Base-by-base conservation (phyloP, 768 basidiomycete genomes). In the Naganishia vaughanmartiniae region DNA sequence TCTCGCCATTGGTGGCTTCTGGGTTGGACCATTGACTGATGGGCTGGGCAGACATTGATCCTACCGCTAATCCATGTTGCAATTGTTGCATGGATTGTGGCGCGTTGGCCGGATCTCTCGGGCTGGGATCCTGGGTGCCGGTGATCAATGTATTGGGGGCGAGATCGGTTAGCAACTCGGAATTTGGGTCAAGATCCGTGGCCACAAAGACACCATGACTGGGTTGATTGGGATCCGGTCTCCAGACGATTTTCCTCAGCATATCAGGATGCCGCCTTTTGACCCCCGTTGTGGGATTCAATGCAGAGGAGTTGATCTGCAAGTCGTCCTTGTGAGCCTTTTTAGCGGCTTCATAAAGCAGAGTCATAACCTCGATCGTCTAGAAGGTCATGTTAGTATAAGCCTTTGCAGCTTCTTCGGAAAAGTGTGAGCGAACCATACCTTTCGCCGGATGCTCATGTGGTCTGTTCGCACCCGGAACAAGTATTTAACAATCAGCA, bases 311-410 rank as follows among this genome's bases (percentile, higher is more conserved):
- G 66, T 63, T 66, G 51, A 56, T 48, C 24, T 87, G 84, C 74
- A 87, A 86, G 11, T 68, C 65, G 83, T 83, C 81, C 21, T 80
- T 85, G n/a, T 82, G 81, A 7, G 84, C 83, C n/a, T 89, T 89
- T 79, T 91, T 89, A n/a, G 94, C 95, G 15, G 93, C 92, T 82
- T 94, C 92, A 80, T 92, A 94, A 42, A 96, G 84, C 30, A 97
- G 84, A 7, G 90, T 85, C 74, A 96, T 95, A 68, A 95, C 94
- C 82, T 97, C 93, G 55, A 91, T 88, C 0, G 91, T 92, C 91
- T 93, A 80, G 75, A 48, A 14, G 60, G 66, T 73, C 21, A 54
- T 65, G 68, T 51, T 36, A 54, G 57, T 42, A 69, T 71, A 54
- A 45, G 65, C 31, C 54, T 51, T n/a, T 66, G 42, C 54, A 58